Evolutionary conservation across 2,329 filamentous ascomycete species (phyloP), one percentile per base, ranked within the genome.

Genomic region (Trichoderma asperellum): DNA sequence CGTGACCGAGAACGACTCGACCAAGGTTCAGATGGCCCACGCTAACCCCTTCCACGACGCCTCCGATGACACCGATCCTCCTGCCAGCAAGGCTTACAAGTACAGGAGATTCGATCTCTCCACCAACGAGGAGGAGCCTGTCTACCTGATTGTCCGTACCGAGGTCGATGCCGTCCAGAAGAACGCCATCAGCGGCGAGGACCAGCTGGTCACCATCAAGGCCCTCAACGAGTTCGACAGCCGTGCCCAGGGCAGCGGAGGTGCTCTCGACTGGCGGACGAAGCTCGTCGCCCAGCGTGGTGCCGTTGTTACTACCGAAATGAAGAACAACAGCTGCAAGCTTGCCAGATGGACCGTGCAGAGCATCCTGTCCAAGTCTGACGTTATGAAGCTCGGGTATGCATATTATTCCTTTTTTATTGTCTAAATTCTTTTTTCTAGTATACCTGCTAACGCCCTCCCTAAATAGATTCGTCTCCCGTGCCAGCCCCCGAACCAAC

Each of bases 251-350:
- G 96, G 96, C 75, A 93, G 92, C 74, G 96, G 96, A 74, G 94
- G 95, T 73, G 96, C 96, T 68, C 87, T 99, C 64, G 96, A 99
- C 87, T 99, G 96, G 96, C 89, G 96, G 80, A 91, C 90, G 74
- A 99, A 99, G 88, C 88, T 99, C 71, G 92, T 92, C 73, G 93
- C 91, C 76, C 94, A 97, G 85, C 92, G 96, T 77, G 96, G 96
- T 89, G 96, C 96, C 69, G 95, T 99, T 55, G 92, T 99, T 32
- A 96, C 96, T 24, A 99, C 96, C 14, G 96, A 99, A 86, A 99
- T 99, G 96, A 99, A 99, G 92, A 99, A 99, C 89, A 99, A 99
- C 88, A 94, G 90, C 79, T 97, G 93, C 91, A 99, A 99, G 87
- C 90, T 99, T 72, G 96, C 96, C 70, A 88, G 96, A 80, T 99